These are phyloP conservation scores for Wickerhamiella slavikovae DNA, from an alignment of 805 yeast species.

Conservation along the genomic window DNA sequence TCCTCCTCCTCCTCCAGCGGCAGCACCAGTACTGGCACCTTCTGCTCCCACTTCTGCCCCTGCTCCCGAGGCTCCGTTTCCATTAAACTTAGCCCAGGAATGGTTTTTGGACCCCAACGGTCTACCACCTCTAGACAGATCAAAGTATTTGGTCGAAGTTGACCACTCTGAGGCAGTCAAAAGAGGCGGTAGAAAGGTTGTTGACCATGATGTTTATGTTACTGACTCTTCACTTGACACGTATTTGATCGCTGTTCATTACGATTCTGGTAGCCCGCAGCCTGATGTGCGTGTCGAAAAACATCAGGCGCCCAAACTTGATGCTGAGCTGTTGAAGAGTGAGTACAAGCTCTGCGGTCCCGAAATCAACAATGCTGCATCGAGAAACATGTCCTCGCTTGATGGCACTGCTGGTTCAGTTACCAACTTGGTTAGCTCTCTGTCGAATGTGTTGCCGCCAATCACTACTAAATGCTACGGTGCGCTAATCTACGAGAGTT, in stretches of 20 bases:
- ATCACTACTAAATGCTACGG: slow-evolving; percentile 26
- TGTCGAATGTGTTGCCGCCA: slow-evolving; percentile 2
- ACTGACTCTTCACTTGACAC: slow-evolving; percentile 57
- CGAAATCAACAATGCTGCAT: slow-evolving; percentile 22
- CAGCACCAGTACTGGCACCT: slow-evolving; percentile 8
- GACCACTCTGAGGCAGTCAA: slow-evolving; percentile 36
- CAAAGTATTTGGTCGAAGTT: slow-evolving; percentile 31
- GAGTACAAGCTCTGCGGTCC: too few species aligned
- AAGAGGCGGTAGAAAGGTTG: slow-evolving; percentile 32
- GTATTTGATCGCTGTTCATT: slow-evolving; percentile 35
- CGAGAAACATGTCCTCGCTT: slow-evolving; percentile 30
- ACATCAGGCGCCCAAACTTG: slow-evolving; percentile 24
- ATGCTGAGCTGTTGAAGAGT: slow-evolving; percentile 28
- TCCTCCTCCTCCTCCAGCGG: slow-evolving; percentile 10
- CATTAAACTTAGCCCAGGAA: slow-evolving; percentile 3
- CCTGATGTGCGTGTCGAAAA: slow-evolving; percentile 1
- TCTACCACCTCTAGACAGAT: slow-evolving; percentile 5
- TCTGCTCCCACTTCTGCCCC: not conserved
- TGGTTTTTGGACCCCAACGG: slow-evolving; percentile 3
- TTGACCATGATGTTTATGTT: slow-evolving; percentile 46
- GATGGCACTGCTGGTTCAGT: slow-evolving; percentile 22
- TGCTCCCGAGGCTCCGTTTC: not conserved
- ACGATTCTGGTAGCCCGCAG: slow-evolving; percentile 17
- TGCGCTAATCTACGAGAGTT: slow-evolving; percentile 39
- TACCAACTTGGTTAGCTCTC: not conserved